These are phyloP conservation scores for Fusarium pseudograminearum DNA, from an alignment of 2,329 filamentous ascomycete genomes.

Conservation along the genomic window DNA sequence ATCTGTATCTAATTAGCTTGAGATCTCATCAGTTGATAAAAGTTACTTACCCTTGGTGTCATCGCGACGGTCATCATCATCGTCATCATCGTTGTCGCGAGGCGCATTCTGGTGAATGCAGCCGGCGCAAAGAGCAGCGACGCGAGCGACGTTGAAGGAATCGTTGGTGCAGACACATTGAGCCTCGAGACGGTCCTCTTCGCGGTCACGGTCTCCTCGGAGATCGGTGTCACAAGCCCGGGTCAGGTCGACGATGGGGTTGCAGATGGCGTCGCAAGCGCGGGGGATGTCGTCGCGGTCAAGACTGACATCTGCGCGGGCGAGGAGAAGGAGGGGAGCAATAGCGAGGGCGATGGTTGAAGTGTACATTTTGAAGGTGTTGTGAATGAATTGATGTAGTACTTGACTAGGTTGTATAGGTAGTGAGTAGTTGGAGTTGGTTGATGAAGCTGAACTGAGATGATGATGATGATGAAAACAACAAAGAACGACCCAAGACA, in stretches of 20 bases:
- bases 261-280: conserved; percentile 54
- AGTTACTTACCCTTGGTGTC: conserved; percentile 42
- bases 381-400: neutral
- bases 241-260: conserved; percentile 53
- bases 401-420: neutral
- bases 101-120: conserved; percentile 53
- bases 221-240: conserved; percentile 53
- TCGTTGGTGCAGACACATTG: conserved; percentile 58
- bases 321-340: conserved; percentile 48
- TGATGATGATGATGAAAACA: neutral
- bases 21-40: fast-evolving
- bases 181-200: conserved; percentile 53
- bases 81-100: conserved; percentile 31
- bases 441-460: conserved; percentile 2
- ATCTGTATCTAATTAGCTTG: conserved; percentile 40
- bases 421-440: neutral
- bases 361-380: conserved; percentile 47
- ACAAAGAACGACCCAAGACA: neutral
- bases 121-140: conserved; percentile 54
- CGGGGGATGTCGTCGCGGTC: conserved; percentile 52
- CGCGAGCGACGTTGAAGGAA: conserved; percentile 54
- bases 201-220: conserved; percentile 47
- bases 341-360: conserved; percentile 48
- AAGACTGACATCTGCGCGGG: conserved; percentile 51
- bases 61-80: conserved; percentile 38